phyloP scores from a whole-genome alignment of 768 basidiomycete species.

The Tephrocybe sp. region DNA sequence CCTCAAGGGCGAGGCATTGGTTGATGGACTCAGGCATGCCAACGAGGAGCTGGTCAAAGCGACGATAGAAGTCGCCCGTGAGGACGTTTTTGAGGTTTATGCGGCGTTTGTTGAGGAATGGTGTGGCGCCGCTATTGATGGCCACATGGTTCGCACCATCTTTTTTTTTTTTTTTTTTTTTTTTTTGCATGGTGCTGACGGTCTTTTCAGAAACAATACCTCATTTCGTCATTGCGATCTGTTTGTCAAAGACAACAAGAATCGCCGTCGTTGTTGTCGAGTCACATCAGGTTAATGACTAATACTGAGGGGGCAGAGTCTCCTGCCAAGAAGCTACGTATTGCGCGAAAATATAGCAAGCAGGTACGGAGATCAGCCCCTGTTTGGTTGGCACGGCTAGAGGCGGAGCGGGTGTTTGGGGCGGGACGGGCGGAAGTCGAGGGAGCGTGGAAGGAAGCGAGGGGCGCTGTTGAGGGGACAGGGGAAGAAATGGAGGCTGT shows the following conservation, averaged over 20 bases:
- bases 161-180: conserved; percentile 22
- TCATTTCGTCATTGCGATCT: conserved; percentile 42
- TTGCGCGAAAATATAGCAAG: conserved; percentile 46
- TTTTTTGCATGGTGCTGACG: conserved; percentile 35
- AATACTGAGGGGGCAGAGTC: conserved; percentile 8
- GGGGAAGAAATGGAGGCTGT: conserved; percentile 35
- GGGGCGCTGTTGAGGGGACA: conserved; percentile 29
- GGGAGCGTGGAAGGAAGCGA: conserved; percentile 44
- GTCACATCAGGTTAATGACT: conserved; percentile 29
- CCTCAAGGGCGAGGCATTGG: conserved; percentile 30
- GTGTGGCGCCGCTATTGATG: conserved; percentile 42
- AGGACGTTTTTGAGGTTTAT: conserved; percentile 35
- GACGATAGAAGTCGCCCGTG: conserved; percentile 19
- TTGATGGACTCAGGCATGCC: conserved; percentile 36
- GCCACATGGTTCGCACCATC: conserved; percentile 44
- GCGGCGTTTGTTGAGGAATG: conserved; percentile 55
- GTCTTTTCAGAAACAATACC: conserved; percentile 51
- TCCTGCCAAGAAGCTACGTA: conserved; percentile 34
- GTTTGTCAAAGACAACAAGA: conserved; percentile 23
- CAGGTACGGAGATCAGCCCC: conserved; percentile 31
- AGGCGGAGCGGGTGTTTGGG: conserved; percentile 34
- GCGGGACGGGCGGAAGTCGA: conserved; percentile 21
- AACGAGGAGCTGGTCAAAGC: conserved; percentile 36
- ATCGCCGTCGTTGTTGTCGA: conserved; percentile 29
- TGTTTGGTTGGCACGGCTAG: conserved; percentile 55